phyloP scores from a whole-genome alignment of 139 green algal genomes.

The Desmodesmus armatus region DNA sequence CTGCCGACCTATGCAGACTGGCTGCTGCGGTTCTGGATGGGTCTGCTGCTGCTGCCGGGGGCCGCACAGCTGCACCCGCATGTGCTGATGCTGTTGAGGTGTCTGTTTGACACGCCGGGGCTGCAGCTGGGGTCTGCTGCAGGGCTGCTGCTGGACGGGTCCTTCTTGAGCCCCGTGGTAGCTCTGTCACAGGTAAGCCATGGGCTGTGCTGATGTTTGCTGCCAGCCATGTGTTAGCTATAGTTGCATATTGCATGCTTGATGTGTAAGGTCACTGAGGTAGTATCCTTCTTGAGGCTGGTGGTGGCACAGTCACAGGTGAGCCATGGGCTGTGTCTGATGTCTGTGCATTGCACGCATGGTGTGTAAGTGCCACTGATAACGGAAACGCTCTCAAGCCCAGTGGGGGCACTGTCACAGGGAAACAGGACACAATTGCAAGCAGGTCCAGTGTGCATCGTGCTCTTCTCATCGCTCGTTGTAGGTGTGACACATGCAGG shows the following conservation, averaged over 20 bases:
- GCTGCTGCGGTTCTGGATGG: constrained; percentile 46
- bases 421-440: no score
- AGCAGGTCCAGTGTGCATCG: no score
- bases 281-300: neutral
- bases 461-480: neutral
- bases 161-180: constrained; percentile 41
- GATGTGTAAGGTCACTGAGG: no score
- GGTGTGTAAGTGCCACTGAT: neutral
- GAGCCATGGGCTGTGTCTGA: neutral
- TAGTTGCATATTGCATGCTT: neutral
- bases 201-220: neutral
- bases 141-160: constrained; percentile 33
- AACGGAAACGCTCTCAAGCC: no score
- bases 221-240: neutral
- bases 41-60: constrained; percentile 43
- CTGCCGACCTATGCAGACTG: constrained; percentile 50
- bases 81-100: constrained; percentile 50
- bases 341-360: neutral
- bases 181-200: constrained; percentile 23
- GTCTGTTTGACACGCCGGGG: constrained; percentile 43
- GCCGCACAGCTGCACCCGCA: constrained; percentile 23
- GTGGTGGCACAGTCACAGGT: neutral
- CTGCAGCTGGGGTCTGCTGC: constrained; percentile 44
- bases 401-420: no score
- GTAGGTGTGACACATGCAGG: neutral